Percentiles rank a stretch among this genome's conserved stretches.
phyloP scores from a whole-genome alignment of 106 monocot genomes.

The Phalaenopsis equestris region DNA sequence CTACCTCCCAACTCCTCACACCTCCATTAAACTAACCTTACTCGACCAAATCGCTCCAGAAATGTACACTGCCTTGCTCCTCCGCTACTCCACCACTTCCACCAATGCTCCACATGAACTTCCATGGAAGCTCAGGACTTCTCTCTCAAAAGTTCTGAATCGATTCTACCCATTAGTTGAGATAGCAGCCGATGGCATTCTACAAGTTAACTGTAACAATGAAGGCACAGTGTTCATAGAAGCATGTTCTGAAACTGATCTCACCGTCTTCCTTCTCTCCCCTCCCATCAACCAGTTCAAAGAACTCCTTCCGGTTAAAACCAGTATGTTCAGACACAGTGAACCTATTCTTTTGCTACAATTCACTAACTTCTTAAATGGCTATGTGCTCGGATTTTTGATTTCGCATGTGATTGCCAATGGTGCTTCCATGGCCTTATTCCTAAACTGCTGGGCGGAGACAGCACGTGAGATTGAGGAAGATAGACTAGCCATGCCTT shows the following conservation, averaged over 20 bases:
- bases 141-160: slow-evolving; percentile 20
- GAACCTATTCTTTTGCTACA: slow-evolving; percentile 24
- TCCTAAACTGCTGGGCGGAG: slow-evolving; percentile 19
- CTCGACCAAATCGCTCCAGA: slow-evolving; percentile 22
- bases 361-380: slow-evolving; percentile 15
- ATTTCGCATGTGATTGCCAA: slow-evolving; percentile 29
- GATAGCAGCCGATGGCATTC: neutral
- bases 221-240: slow-evolving; percentile 19
- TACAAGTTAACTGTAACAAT: slow-evolving; percentile 26
- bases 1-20: slow-evolving; percentile 9
- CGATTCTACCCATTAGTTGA: slow-evolving; percentile 31
- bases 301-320: slow-evolving; percentile 17
- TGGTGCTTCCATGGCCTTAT: slow-evolving; percentile 22
- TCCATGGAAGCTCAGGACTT: slow-evolving; percentile 9
- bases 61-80: slow-evolving; percentile 23
- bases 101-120: neutral
- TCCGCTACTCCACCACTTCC: slow-evolving; percentile 15
- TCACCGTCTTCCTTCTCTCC: slow-evolving; percentile 4
- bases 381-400: slow-evolving; percentile 11
- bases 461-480: neutral
- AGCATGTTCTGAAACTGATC: slow-evolving; percentile 1
- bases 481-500: neutral
- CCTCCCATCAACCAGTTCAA: slow-evolving; percentile 11
- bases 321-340: neutral
- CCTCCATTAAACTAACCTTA: slow-evolving; percentile 11